phyloP scores from a whole-genome alignment of 106 monocot species.

The Ottelia alismoides region DNA sequence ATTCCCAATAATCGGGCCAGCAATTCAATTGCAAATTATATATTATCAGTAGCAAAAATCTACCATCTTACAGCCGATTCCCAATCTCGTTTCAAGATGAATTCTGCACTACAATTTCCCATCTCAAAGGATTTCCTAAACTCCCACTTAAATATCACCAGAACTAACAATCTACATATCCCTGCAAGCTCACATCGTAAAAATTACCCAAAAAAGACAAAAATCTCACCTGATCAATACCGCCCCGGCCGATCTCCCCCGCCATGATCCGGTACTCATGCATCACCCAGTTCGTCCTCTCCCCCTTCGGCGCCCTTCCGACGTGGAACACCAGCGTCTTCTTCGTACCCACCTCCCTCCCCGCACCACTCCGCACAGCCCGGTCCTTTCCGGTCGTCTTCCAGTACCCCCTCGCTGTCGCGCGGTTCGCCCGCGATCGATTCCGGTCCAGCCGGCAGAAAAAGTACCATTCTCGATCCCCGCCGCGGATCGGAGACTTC shows the following conservation, averaged over 20 bases:
- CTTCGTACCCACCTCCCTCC: constrained; percentile 49
- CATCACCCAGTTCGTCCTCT: constrained; percentile 60
- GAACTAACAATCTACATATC: no score
- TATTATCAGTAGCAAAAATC: no score
- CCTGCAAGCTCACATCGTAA: no score
- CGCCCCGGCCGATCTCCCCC: constrained; percentile 10
- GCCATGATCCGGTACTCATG: constrained; percentile 42
- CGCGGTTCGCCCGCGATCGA: constrained; percentile 58
- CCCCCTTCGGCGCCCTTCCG: constrained; percentile 52
- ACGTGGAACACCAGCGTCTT: constrained; percentile 75
- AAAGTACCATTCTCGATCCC: constrained; percentile 79
- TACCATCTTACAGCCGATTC: no score
- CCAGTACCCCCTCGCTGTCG: constrained; percentile 65
- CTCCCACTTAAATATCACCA: no score
- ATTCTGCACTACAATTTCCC: no score
- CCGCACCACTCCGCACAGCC: constrained; percentile 13
- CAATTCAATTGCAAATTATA: no score
- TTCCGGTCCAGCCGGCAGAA: constrained; percentile 66
- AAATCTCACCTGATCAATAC: constrained; percentile 12
- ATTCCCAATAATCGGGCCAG: no score
- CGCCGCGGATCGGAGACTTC: constrained; percentile 40
- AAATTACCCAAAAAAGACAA: not conserved
- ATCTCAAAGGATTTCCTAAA: no score
- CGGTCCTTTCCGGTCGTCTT: constrained; percentile 93
- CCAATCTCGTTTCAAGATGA: no score